Evolutionary conservation across 1,139 yeast species (phyloP).

Genomic region (Nakaseomyces bracarensis): DNA sequence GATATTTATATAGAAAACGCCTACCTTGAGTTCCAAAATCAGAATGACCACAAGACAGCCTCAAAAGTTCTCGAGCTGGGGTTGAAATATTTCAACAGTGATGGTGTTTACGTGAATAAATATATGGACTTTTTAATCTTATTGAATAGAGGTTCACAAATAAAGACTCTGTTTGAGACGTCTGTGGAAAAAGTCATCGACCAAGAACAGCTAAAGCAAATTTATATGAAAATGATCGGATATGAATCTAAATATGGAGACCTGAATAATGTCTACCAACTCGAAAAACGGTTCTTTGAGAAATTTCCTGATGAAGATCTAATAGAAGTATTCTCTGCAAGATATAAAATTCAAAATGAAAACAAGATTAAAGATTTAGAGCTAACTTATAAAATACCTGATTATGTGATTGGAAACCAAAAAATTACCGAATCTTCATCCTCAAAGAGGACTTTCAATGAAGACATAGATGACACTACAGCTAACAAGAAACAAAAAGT

Average conservation of each 20-base stretch:
- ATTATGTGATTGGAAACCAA: background rate
- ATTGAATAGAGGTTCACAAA: constrained; percentile 70
- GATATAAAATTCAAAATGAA: constrained; percentile 31
- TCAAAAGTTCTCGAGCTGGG: constrained; percentile 76
- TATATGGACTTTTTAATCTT: constrained; percentile 68
- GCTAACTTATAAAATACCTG: constrained; percentile 15
- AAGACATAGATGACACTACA: constrained; percentile 14
- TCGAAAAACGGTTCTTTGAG: constrained; percentile 60
- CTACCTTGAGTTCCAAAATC: constrained; percentile 64
- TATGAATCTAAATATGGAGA: constrained; percentile 60
- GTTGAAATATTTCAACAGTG: constrained; percentile 46
- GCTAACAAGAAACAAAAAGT: constrained; percentile 17
- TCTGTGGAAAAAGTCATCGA: constrained; percentile 40
- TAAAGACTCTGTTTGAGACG: constrained; percentile 74
- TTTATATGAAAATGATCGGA: constrained; percentile 42
- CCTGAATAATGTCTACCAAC: constrained; percentile 53
- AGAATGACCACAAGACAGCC: constrained; percentile 55
- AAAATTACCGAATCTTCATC: constrained; percentile 5
- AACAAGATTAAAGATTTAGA: constrained; percentile 29
- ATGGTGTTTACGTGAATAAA: constrained; percentile 56
- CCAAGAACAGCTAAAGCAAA: constrained; percentile 32
- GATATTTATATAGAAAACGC: constrained; percentile 80
- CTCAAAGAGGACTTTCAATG: constrained; percentile 8
- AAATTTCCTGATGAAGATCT: constrained; percentile 50
- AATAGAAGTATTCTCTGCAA: constrained; percentile 34